Conservation (phyloP, 129 eudicot species). For the sunflower (Helianthus annuus) region HanXRQr2.0-SUNRISE NC_035441.2:157844683-157845182, state of each 20-base stretch:
- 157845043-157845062: not conserved
- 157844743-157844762: constrained; percentile 61
- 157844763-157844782: constrained; percentile 85
- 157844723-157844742: constrained; percentile 37
- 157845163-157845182: no score
- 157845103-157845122: no score
- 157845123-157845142: no score
- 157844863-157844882: not conserved
- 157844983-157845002: not conserved
- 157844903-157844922: constrained; percentile 12
- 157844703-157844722: constrained; percentile 17
- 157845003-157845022: not conserved
- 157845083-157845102: no score
- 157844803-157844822: constrained; percentile 87
- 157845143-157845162: no score
- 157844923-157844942: constrained; percentile 6
- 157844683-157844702: constrained; percentile 49
- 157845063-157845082: no score
- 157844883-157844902: not conserved
- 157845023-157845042: not conserved
- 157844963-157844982: not conserved
- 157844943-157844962: not conserved
- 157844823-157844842: constrained; percentile 79
- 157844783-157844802: constrained; percentile 94
- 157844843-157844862: constrained; percentile 59